Percentiles rank a stretch among this genome's conserved stretches.
Conservation (phyloP, 805 yeast species). For the Naumovozyma castellii region DNA sequence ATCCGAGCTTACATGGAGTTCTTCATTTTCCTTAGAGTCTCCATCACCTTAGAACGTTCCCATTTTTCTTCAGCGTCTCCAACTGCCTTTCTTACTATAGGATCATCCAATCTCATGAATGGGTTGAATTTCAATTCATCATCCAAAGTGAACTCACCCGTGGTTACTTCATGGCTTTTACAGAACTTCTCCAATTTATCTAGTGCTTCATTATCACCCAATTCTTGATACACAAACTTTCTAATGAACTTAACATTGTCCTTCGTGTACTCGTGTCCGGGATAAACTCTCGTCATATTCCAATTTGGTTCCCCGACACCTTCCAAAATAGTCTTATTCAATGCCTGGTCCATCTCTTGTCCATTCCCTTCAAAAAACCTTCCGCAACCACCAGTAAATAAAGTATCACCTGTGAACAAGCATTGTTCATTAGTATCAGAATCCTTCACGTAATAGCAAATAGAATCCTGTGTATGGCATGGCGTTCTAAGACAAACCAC, state of each 20-base stretch:
- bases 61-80: conserved; percentile 36
- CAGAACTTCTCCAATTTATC: conserved; percentile 44
- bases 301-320: conserved; percentile 32
- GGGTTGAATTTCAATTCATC: conserved; percentile 84
- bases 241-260: conserved; percentile 72
- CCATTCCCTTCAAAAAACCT: conserved; percentile 91
- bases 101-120: conserved; percentile 71
- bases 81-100: conserved; percentile 48
- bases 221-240: conserved; percentile 42
- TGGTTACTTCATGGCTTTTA: conserved; percentile 53
- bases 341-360: conserved; percentile 63
- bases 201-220: conserved; percentile 38
- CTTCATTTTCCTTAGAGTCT: conserved; percentile 63
- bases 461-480: conserved; percentile 94
- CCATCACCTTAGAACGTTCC: conserved; percentile 51
- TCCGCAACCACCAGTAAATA: conserved; percentile 92
- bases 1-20: conserved; percentile 37
- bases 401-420: conserved; percentile 92
- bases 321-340: conserved; percentile 58
- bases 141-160: conserved; percentile 75
- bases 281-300: conserved; percentile 54
- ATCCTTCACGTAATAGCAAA: conserved; percentile 75
- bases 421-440: conserved; percentile 50
- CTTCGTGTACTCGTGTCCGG: conserved; percentile 94
- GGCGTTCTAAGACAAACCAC: conserved; percentile 89